Base-by-base conservation (phyloP, 345 rosid genomes). In the Leavenworthia alabamica region DNA sequence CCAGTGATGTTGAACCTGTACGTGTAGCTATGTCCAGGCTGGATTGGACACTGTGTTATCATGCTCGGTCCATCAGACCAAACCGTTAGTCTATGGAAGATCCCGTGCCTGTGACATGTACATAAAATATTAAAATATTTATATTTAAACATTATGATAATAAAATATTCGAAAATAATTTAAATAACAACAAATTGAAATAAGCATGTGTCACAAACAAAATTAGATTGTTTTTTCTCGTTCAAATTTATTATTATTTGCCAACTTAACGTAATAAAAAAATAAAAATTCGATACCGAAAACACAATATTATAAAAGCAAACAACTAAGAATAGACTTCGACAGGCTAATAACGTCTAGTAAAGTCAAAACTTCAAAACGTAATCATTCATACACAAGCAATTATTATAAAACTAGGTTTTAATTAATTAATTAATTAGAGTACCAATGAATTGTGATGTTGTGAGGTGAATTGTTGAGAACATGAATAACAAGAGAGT, bases 11-110 rank as follows among this genome's bases (percentile, higher is more conserved):
- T 82, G 63, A 86, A 89, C 56, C 68, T 80, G 73, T 92, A 86
- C 3, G 89, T 80, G 68, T 76, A 92, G 15, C 69, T 82, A 8
- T 33, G 40, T 3, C 93, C 91, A 0, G 98, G 90, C 2, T 16
- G 74, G 41, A 89, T 85, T 8, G 98, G 91, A 48, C 98, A 89
- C 10, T 92, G 98, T 2, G 97, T 85, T 11, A 83, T 52, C 85
- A 82, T 83, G 11, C 27, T 60, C 1, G 96, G 94, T 22, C 98
- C 98, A 46, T 92, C 98, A 5, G 98, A 87, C 98, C 98, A 92
- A 0, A 27, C 75, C 40, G 82, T 89, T 47, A 81, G 36, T 39
- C 29, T 8, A 4, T 92, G 97, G 48, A 92, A 82, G 17, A 89
- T 10, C 31, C 97, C 98, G 33, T 92, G 98, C 96, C 98, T 91